Conservation (phyloP, 257 asterid genomes). For the Petunia axillaris region DNA sequence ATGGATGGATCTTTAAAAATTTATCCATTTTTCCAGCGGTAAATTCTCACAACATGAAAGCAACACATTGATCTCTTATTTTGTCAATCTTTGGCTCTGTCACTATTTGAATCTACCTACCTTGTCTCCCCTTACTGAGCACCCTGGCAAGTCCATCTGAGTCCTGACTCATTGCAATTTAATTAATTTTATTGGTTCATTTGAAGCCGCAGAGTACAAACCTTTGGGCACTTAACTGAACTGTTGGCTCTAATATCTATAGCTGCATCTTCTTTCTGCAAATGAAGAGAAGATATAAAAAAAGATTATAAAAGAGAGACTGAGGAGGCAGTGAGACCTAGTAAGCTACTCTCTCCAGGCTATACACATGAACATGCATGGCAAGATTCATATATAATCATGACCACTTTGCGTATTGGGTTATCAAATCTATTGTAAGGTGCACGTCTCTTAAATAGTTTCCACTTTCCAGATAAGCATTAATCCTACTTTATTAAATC, state of each 20-base stretch:
- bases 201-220: constrained; percentile 19
- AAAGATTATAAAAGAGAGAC: not conserved
- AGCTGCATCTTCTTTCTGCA: not conserved
- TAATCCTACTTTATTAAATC: not conserved
- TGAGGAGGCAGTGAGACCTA: constrained; percentile 4
- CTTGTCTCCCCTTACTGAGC: constrained; percentile 3
- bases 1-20: too few species aligned
- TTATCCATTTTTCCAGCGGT: too few species aligned
- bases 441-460: too few species aligned
- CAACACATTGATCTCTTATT: not conserved
- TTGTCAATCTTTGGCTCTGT: not conserved
- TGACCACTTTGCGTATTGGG: not conserved
- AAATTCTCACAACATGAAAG: not conserved
- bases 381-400: not conserved
- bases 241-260: constrained; percentile 7
- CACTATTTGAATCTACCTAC: not conserved
- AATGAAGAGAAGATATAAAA: not conserved
- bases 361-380: constrained; percentile 22
- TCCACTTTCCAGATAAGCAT: not conserved
- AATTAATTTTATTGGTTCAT: not conserved
- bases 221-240: constrained; percentile 1
- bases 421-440: not conserved
- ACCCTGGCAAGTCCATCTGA: constrained; percentile 20
- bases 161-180: constrained; percentile 19
- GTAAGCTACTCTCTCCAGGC: constrained; percentile 24